Evolutionary conservation across 225 moss, liverwort and hornwort species (phyloP).

Genomic region (Pseudisothecium myosuroides): DNA sequence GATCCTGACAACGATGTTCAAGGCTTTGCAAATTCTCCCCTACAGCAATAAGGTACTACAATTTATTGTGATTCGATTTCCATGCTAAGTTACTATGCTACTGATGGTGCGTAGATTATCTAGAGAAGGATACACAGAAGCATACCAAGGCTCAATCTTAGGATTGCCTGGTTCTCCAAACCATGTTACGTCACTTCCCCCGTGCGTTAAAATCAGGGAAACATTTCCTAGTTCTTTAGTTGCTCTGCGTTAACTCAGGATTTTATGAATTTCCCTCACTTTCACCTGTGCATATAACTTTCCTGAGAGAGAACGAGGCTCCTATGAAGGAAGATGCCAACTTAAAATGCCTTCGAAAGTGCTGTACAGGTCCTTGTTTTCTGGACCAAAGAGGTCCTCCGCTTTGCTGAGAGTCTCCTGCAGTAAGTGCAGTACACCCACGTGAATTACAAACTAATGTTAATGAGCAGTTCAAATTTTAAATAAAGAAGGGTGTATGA

Average conservation of each 20-base stretch:
- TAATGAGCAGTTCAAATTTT: background rate
- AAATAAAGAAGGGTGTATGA: background rate
- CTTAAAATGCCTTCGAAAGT: constrained; percentile 79
- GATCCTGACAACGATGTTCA: background rate
- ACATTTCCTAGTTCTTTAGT: too few species aligned
- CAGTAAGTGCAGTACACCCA: background rate
- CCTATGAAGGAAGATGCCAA: constrained; percentile 55
- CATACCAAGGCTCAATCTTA: background rate
- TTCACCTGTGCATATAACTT: background rate
- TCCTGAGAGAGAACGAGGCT: background rate
- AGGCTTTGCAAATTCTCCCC: background rate
- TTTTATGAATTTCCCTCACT: too few species aligned
- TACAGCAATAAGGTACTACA: background rate
- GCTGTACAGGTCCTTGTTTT: constrained; percentile 62
- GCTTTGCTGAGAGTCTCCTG: constrained; percentile 71
- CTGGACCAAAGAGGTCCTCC: constrained; percentile 66
- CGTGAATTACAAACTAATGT: background rate
- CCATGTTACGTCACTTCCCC: background rate
- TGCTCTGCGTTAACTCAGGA: too few species aligned
- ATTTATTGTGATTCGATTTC: background rate
- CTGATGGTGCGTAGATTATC: background rate
- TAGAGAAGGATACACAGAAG: background rate
- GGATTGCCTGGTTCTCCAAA: background rate
- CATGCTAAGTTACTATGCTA: background rate
- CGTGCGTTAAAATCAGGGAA: background rate